Percentiles rank a stretch among this genome's conserved stretches.
phyloP scores from a whole-genome alignment of 768 basidiomycete species.

The Galerina sulciceps region DNA sequence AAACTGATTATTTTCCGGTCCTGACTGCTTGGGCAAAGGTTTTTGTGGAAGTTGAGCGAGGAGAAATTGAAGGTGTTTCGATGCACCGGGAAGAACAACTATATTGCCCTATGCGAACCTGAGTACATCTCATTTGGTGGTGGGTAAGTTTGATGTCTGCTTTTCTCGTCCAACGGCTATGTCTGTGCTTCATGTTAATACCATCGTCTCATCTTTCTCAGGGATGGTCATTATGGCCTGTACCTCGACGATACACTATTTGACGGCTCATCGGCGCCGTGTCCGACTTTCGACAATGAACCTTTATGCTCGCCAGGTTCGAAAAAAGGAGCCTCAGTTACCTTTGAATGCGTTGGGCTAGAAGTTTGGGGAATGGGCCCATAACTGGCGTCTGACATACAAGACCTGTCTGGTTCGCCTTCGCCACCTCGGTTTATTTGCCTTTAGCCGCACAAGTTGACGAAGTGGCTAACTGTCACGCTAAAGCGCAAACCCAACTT shows the following conservation, averaged over 20 bases:
- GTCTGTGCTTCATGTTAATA: not conserved
- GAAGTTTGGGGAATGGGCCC: slow-evolving; percentile 88
- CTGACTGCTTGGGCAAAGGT: slow-evolving; percentile 43
- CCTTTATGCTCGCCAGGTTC: slow-evolving; percentile 65
- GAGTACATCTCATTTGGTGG: slow-evolving; percentile 89
- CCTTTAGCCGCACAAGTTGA: no score
- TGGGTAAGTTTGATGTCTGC: slow-evolving; percentile 59
- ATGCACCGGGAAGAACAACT: slow-evolving; percentile 90
- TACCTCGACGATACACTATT: slow-evolving; percentile 84
- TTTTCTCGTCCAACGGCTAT: not conserved
- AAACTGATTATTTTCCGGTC: not conserved
- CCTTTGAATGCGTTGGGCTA: slow-evolving; percentile 91
- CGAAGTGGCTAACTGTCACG: no score
- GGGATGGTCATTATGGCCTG: slow-evolving; percentile 87
- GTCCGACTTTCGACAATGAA: slow-evolving; percentile 88
- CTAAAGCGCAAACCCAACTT: no score
- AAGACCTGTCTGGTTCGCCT: not conserved
- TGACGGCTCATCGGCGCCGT: slow-evolving; percentile 82
- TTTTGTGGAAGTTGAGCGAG: slow-evolving; percentile 71
- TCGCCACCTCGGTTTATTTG: no score
- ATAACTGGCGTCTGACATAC: slow-evolving; percentile 6
- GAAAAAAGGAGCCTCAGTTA: slow-evolving; percentile 49
- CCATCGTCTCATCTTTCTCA: slow-evolving; percentile 29
- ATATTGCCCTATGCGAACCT: slow-evolving; percentile 85
- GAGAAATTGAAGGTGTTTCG: slow-evolving; percentile 63